Conservation (phyloP, 139 green algal genomes). For the Chlamydomonas eustigma region DNA sequence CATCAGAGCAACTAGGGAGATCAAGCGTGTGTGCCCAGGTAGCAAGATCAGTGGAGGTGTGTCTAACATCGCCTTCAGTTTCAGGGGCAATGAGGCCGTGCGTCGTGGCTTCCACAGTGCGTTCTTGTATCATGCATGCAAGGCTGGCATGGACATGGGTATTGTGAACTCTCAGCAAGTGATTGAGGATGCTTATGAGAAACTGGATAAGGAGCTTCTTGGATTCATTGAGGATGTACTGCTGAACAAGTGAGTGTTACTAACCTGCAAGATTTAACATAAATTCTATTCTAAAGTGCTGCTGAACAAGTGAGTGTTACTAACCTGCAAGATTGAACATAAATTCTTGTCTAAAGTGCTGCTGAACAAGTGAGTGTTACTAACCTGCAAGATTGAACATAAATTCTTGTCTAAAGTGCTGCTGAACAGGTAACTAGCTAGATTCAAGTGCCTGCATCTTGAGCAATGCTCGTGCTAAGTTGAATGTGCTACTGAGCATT, state of each 20-base stretch:
- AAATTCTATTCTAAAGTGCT: no score
- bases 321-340: no score
- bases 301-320: no score
- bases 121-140: conserved; percentile 94
- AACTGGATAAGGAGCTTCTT: conserved; percentile 97
- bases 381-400: no score
- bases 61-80: conserved; percentile 98
- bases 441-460: no score
- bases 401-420: no score
- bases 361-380: no score
- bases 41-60: conserved; percentile 95
- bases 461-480: no score
- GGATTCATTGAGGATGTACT: conserved; percentile 95
- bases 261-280: no score
- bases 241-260: conserved; percentile 79
- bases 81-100: conserved; percentile 96
- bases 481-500: no score
- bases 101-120: conserved; percentile 89
- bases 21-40: conserved; percentile 95
- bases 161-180: conserved; percentile 96
- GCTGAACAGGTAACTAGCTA: no score
- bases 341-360: no score
- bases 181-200: conserved; percentile 89
- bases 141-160: conserved; percentile 98
- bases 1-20: conserved; percentile 87